Conservation (phyloP, 78 protist genomes). For the Kipferlia bialata region DNA sequence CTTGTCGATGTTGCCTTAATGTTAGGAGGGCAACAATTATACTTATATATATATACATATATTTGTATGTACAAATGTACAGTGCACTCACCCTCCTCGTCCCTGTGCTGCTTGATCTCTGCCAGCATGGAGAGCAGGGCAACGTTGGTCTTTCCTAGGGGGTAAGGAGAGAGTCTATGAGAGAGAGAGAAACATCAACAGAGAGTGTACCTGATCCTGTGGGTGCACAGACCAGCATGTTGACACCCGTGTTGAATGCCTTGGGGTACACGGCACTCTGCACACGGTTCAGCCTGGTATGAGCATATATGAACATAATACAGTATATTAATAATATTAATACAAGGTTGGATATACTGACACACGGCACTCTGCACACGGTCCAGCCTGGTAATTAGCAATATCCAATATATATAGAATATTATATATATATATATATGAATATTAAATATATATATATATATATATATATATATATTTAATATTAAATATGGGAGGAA, state of each 20-base stretch:
- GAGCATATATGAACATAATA: too few relatives aligned
- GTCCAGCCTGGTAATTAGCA: constrained; percentile 58
- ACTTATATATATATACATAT: background rate
- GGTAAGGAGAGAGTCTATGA: background rate
- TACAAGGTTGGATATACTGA: too few relatives aligned
- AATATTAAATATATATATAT: too few relatives aligned
- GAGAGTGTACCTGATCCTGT: constrained; percentile 52
- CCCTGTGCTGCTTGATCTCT: constrained; percentile 46
- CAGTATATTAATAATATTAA: too few relatives aligned
- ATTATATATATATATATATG: too few relatives aligned
- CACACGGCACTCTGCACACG: constrained; percentile 56
- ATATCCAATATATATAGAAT: too few relatives aligned
- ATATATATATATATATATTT: too few relatives aligned
- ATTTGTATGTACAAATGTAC: background rate
- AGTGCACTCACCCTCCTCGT: background rate
- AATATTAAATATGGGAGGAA: too few relatives aligned
- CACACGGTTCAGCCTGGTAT: constrained; percentile 54
- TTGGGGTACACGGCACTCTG: constrained; percentile 51
- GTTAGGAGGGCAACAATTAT: constrained; percentile 40
- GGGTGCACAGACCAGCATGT: constrained; percentile 95
- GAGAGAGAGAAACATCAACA: background rate
- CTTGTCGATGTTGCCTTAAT: constrained; percentile 58
- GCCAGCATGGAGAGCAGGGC: constrained; percentile 89
- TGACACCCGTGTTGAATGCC: constrained; percentile 56
- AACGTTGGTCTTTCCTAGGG: constrained; percentile 96